A percentile compares a stretch with the other conserved stretches of the same genome.
These are phyloP conservation scores for Anaeromyces robustus DNA, from an alignment of 192 early-diverging fungal species.

Conservation along the genomic window DNA sequence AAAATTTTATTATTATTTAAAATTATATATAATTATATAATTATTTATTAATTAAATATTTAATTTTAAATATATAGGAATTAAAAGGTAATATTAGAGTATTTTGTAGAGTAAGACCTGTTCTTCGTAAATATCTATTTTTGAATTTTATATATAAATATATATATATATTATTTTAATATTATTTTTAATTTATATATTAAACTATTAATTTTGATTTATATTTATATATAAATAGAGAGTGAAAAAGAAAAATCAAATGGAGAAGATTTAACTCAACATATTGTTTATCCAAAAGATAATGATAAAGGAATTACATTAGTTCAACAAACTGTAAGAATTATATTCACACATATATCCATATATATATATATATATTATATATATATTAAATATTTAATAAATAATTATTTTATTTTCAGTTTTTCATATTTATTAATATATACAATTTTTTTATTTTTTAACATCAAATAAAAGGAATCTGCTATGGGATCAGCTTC, in stretches of 20 bases:
- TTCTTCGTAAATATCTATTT: conserved; percentile 14
- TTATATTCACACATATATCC: too few species aligned
- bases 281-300: conserved; percentile 10
- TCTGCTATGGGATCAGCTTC: conserved; percentile 23
- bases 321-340: neutral
- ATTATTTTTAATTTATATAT: neutral
- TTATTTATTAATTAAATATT: too few species aligned
- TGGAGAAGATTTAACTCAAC: neutral
- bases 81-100: conserved; percentile 95
- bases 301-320: neutral
- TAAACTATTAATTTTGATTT: too few species aligned
- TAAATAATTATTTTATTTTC: too few species aligned
- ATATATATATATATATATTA: neutral
- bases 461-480: conserved; percentile 6
- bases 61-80: too few species aligned
- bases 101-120: conserved; percentile 84
- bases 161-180: too few species aligned
- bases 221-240: too few species aligned
- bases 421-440: neutral
- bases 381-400: conserved; percentile 9
- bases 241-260: conserved; percentile 11
- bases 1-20: too few species aligned
- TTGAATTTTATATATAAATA: too few species aligned
- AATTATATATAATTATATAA: too few species aligned
- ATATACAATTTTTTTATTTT: conserved; percentile 4